Conservation (phyloP, 73 alveolate genomes). For the Tetrahymena thermophila region DNA sequence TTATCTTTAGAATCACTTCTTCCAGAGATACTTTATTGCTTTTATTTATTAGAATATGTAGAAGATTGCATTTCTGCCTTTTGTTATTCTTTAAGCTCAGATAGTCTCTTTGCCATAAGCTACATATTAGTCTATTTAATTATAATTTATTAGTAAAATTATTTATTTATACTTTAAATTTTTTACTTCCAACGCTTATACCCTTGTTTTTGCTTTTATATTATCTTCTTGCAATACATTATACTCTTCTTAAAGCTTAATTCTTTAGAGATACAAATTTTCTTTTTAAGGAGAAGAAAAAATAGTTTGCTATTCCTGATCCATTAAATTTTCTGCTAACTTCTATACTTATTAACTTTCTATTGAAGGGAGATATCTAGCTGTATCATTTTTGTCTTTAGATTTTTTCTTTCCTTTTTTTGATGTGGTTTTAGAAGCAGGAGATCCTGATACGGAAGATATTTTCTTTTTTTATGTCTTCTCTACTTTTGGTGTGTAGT, state of each 20-base stretch:
- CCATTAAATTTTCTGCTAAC: neutral
- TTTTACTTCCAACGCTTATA: neutral
- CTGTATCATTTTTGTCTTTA: neutral
- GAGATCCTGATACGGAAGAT: neutral
- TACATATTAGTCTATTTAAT: neutral
- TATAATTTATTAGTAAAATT: neutral
- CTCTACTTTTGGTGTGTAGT: neutral
- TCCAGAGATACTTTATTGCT: neutral
- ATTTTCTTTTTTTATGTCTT: neutral
- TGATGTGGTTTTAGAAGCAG: neutral
- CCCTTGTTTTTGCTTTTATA: neutral
- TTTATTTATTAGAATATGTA: neutral
- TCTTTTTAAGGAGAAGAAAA: neutral
- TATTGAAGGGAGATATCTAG: neutral
- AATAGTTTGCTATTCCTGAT: neutral
- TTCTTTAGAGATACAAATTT: neutral
- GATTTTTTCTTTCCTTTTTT: neutral
- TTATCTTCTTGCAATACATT: neutral
- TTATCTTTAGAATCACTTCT: neutral
- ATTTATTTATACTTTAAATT: neutral
- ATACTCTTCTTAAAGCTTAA: neutral
- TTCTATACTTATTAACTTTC: neutral
- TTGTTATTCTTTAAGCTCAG: neutral
- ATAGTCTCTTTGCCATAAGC: neutral
- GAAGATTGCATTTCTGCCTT: neutral